Conservation (phyloP, 306 rosid species). For the Glycyrrhiza uralensis region DNA sequence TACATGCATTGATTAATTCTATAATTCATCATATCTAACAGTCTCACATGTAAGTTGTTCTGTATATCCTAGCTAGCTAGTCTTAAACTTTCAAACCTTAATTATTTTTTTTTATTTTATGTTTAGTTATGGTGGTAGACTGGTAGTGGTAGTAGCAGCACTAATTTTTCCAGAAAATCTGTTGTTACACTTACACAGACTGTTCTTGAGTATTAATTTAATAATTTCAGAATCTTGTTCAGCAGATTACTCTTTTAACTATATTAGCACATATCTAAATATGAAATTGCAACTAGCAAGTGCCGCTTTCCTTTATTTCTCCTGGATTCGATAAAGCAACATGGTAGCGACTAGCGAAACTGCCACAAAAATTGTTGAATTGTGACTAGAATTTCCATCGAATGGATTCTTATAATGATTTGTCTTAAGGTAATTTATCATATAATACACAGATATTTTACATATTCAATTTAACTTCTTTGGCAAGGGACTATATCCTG, state of each 20-base stretch:
- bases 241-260: not conserved
- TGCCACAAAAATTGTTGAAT: too few species aligned
- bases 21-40: not conserved
- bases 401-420: too few species aligned
- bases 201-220: not conserved
- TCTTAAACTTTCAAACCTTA: not conserved
- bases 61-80: not conserved
- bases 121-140: not conserved
- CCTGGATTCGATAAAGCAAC: too few species aligned
- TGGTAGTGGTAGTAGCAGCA: not conserved
- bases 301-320: too few species aligned
- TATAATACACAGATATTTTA: too few species aligned
- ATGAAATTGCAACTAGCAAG: too few species aligned
- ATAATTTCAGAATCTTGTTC: not conserved
- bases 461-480: too few species aligned
- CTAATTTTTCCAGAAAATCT: not conserved
- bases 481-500: not conserved
- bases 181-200: not conserved
- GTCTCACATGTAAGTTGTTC: not conserved
- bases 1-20: not conserved
- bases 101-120: not conserved
- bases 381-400: too few species aligned
- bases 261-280: too few species aligned
- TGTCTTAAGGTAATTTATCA: too few species aligned
- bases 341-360: too few species aligned